These are phyloP conservation scores for Anthoceros angustus DNA, from an alignment of 225 moss, liverwort and hornwort species.

Conservation along the genomic window DNA sequence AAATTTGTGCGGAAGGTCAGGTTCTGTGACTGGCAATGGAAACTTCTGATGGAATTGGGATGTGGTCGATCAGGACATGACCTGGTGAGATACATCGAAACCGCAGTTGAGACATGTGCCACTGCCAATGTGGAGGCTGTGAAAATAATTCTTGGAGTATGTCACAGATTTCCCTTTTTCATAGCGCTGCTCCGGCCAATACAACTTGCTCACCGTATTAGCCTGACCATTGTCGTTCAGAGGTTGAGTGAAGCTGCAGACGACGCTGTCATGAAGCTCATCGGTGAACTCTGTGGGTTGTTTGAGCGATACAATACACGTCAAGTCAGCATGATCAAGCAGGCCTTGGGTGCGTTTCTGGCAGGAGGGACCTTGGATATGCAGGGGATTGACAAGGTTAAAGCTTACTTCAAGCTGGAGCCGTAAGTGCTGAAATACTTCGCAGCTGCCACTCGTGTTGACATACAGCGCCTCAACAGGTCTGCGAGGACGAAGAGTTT, in stretches of 20 bases:
- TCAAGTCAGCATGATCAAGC: conserved; percentile 46
- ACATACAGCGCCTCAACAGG: not conserved
- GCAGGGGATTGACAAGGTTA: conserved; percentile 44
- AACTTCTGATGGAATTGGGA: not conserved
- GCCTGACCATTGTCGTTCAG: not conserved
- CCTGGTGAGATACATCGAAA: not conserved
- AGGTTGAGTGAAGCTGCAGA: conserved; percentile 9
- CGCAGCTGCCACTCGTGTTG: not conserved
- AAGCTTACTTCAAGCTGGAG: no score
- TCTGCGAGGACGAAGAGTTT: conserved; percentile 1
- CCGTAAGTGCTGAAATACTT: not conserved
- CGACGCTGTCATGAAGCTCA: conserved; percentile 32
- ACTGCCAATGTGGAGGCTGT: conserved; percentile 5
- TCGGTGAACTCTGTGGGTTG: conserved; percentile 49
- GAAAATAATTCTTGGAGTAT: not conserved
- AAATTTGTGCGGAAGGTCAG: not conserved
- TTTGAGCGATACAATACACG: conserved; percentile 49
- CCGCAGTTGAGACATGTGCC: not conserved
- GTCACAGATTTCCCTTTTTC: not conserved
- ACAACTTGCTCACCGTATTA: not conserved
- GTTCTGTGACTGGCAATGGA: not conserved
- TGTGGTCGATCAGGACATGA: not conserved
- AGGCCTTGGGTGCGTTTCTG: conserved; percentile 34
- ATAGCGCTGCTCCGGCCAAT: not conserved
- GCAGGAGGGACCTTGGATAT: conserved; percentile 36